Percentiles rank a stretch among this genome's conserved stretches.
Evolutionary conservation across 306 rosid species (phyloP).

Genomic region (Prunus davidiana): DNA sequence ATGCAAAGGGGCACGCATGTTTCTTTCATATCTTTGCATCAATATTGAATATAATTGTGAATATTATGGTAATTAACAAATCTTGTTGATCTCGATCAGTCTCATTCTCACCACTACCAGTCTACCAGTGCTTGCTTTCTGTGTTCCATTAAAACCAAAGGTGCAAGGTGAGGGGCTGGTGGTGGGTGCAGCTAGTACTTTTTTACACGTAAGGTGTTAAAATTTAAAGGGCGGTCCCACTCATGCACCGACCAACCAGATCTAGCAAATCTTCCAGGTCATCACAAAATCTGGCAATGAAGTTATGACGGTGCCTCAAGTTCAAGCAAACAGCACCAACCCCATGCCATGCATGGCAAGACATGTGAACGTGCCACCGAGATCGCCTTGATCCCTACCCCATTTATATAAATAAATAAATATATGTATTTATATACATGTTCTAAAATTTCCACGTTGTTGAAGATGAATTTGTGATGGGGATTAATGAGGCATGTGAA

Average conservation of each 20-base stretch:
- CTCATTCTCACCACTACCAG: no score
- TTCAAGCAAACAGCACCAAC: conserved; percentile 48
- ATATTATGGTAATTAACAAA: no score
- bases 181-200: conserved; percentile 14
- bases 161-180: not conserved
- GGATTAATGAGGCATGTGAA: not conserved
- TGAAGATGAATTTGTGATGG: not conserved
- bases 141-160: not conserved
- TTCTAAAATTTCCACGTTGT: not conserved
- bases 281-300: not conserved
- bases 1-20: not conserved
- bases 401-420: not conserved
- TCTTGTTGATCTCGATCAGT: no score
- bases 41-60: no score
- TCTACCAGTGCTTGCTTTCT: no score
- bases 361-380: conserved; percentile 56
- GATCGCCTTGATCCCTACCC: not conserved
- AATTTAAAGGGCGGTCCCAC: conserved; percentile 12
- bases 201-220: conserved; percentile 32
- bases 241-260: conserved; percentile 56
- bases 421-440: not conserved
- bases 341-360: conserved; percentile 29
- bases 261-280: conserved; percentile 58
- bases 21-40: no score
- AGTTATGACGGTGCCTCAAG: conserved; percentile 11